Conservation (phyloP, 306 rosid species). For the Sicyos edulis region DNA sequence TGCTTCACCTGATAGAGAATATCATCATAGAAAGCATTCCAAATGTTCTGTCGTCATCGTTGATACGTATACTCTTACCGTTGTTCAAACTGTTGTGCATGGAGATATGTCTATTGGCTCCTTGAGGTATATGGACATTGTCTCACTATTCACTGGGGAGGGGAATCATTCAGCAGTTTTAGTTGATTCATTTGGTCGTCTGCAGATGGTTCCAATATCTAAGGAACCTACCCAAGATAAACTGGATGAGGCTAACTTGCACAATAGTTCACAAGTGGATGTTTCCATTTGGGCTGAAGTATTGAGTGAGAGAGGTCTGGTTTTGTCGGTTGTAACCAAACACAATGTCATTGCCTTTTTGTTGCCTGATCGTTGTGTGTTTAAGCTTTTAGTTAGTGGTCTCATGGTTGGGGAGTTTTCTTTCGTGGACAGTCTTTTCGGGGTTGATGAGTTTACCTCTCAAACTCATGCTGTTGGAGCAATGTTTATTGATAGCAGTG, state of each 20-base stretch:
- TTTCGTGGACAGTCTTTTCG: slow-evolving; percentile 34
- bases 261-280: slow-evolving; percentile 36
- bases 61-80: slow-evolving; percentile 63
- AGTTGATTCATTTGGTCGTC: slow-evolving; percentile 65
- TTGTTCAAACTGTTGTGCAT: slow-evolving; percentile 73
- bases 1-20: slow-evolving; percentile 43
- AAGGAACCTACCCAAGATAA: slow-evolving; percentile 38
- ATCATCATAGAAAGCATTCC: slow-evolving; percentile 45
- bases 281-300: slow-evolving; percentile 43
- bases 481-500: slow-evolving; percentile 51
- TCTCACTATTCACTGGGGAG: slow-evolving; percentile 41
- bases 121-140: slow-evolving; percentile 63
- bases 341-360: slow-evolving; percentile 47
- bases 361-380: slow-evolving; percentile 49
- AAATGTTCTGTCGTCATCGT: slow-evolving; percentile 68
- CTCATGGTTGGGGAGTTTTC: slow-evolving; percentile 54
- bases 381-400: slow-evolving; percentile 48
- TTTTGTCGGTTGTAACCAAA: slow-evolving; percentile 40
- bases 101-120: slow-evolving; percentile 73
- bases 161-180: slow-evolving; percentile 54
- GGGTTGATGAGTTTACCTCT: slow-evolving; percentile 31
- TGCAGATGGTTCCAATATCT: slow-evolving; percentile 46
- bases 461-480: slow-evolving; percentile 48
- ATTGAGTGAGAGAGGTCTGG: slow-evolving; percentile 38
- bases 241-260: slow-evolving; percentile 38